Percentiles rank a stretch among this genome's conserved stretches.
These are phyloP conservation scores for Solanum dulcamara DNA, from an alignment of 257 asterid species.

Conservation along the genomic window DNA sequence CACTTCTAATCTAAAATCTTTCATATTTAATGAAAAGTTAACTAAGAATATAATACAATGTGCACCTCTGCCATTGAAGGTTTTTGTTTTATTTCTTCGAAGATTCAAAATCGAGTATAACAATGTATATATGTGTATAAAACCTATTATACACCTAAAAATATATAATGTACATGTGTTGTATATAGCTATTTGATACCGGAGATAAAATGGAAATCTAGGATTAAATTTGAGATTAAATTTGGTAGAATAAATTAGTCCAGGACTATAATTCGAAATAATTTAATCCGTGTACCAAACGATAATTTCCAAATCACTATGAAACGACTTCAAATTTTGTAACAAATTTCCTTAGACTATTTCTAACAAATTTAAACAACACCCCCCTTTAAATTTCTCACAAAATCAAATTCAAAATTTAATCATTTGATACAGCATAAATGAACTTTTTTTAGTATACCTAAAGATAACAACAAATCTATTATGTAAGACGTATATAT, in stretches of 20 bases:
- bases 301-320: not conserved
- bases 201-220: not conserved
- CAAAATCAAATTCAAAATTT: not conserved
- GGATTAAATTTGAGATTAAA: not conserved
- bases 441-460: rapidly evolving
- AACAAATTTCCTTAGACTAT: not conserved
- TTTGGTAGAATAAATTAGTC: not conserved
- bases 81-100: too few relatives aligned
- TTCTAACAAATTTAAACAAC: not conserved
- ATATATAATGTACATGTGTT: not conserved
- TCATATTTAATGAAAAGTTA: not conserved
- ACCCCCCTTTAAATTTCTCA: not conserved
- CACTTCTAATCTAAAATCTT: not conserved
- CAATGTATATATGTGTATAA: not conserved
- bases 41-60: not conserved
- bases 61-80: not conserved
- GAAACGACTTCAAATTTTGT: not conserved
- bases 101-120: too few relatives aligned
- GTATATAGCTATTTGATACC: not conserved
- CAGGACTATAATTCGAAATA: not conserved
- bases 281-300: not conserved
- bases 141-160: not conserved
- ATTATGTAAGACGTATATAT: not conserved
- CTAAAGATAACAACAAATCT: not conserved
- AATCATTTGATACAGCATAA: not conserved